phyloP scores from a whole-genome alignment of 257 asterid species.

The Fraxinus excelsior region DNA sequence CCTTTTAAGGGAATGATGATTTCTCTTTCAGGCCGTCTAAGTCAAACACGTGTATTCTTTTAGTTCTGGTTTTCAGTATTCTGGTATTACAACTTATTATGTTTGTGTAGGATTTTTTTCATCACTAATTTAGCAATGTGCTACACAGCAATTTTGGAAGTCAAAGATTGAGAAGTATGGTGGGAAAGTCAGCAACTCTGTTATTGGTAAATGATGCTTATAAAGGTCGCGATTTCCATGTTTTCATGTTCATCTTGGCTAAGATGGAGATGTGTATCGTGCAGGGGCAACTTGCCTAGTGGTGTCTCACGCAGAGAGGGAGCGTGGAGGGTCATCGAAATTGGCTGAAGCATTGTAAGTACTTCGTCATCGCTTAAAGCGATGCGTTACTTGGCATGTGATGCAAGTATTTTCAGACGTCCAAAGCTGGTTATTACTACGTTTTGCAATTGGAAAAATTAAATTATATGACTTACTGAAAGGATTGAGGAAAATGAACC shows the following conservation, averaged over 20 bases:
- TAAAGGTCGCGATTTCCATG: not conserved
- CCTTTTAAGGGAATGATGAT: constrained; percentile 70
- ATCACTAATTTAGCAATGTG: not conserved
- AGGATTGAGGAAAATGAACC: not conserved
- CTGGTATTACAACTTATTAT: not conserved
- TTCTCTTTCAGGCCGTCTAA: constrained; percentile 74
- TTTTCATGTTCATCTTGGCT: not conserved
- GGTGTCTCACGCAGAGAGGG: constrained; percentile 70
- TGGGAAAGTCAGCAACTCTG: constrained; percentile 65
- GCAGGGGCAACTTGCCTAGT: constrained; percentile 77
- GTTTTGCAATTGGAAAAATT: too few relatives aligned
- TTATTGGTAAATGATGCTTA: constrained; percentile 52
- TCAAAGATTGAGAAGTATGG: constrained; percentile 72
- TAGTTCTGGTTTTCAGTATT: not conserved
- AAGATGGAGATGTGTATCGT: not conserved
- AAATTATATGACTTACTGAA: too few relatives aligned
- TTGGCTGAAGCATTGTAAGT: constrained; percentile 81
- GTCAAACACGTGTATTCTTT: constrained; percentile 57
- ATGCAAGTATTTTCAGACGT: too few relatives aligned
- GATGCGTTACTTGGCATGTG: too few relatives aligned
- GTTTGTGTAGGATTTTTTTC: not conserved
- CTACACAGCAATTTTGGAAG: constrained; percentile 76
- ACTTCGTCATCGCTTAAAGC: not conserved
- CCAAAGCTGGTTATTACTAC: too few relatives aligned
- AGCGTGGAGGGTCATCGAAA: constrained; percentile 76